A percentile compares a stretch with the other conserved stretches of the same genome.
phyloP scores from a whole-genome alignment of 352 stramenopile species.

The Phytophthora macrochlamydospora region DNA sequence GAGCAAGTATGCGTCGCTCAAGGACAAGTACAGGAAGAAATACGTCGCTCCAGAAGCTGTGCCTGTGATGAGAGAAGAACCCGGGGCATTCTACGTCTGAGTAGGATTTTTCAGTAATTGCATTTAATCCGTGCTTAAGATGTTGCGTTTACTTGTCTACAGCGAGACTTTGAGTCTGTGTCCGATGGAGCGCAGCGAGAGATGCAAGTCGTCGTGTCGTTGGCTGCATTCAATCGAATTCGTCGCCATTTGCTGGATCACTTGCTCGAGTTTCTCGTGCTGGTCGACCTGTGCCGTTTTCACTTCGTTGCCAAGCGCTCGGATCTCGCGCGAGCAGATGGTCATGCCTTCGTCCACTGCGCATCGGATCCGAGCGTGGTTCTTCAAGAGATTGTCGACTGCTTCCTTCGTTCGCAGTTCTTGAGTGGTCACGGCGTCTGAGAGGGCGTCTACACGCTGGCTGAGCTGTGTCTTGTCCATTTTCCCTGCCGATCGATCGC shows the following conservation, averaged over 20 bases:
- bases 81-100: slow-evolving; percentile 50
- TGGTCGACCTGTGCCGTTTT: slow-evolving; percentile 40
- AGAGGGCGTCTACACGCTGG: slow-evolving; percentile 53
- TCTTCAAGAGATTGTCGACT: slow-evolving; percentile 55
- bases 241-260: slow-evolving; percentile 38
- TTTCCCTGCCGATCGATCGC: slow-evolving; percentile 52
- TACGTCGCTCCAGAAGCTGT: slow-evolving; percentile 54
- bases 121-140: slow-evolving; percentile 17
- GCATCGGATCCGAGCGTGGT: slow-evolving; percentile 48
- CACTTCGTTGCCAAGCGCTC: slow-evolving; percentile 46
- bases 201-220: slow-evolving; percentile 45
- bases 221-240: slow-evolving; percentile 38
- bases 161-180: slow-evolving; percentile 46
- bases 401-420: slow-evolving; percentile 52
- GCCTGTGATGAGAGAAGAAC: slow-evolving; percentile 22
- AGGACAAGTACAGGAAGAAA: slow-evolving; percentile 82
- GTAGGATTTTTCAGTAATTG: not conserved
- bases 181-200: slow-evolving; percentile 43
- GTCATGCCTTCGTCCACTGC: slow-evolving; percentile 63
- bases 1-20: slow-evolving; percentile 71
- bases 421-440: slow-evolving; percentile 39
- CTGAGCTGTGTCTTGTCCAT: slow-evolving; percentile 50
- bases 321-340: slow-evolving; percentile 63
- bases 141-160: slow-evolving; percentile 21
- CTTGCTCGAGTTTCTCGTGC: slow-evolving; percentile 37